Evolutionary conservation across 208 protist genomes (phyloP), one percentile per base, ranked within the genome.

Genomic region (Acanthamoeba triangularis): DNA sequence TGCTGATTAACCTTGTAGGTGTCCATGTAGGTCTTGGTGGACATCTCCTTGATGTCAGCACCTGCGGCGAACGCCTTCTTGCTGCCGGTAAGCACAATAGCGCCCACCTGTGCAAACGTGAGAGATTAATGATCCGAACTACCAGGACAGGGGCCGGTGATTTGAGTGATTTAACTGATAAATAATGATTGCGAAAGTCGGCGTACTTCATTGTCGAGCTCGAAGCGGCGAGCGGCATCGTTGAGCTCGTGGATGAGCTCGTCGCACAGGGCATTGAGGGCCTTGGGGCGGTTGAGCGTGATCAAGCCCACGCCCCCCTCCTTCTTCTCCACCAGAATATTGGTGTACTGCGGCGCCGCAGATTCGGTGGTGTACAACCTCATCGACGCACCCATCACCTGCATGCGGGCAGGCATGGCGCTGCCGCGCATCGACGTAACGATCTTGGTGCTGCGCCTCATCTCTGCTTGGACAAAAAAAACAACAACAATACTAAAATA

Each of bases 41-140:
- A 92, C 99, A 99, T 99, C 87, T 98, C 97, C 96, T 99, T 99
- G 94, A 99, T 99, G 96, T 99, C 99, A 5, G 99, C 99, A 69
- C 99, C 99, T 10, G 99, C 99, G 47, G 99, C 99, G 96, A 99
- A 99, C 1, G 99, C 98, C 65, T 99, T 98, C 16, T 99, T 98
- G 47, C 94, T 98, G 37, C 99, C 99, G 3, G 99, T 99, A 63
- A 99, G 91, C 67, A 99, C 98, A 44, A 99, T 98, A 23, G 96
- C 97, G 95, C 96, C 97, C 65, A 99, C 97, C 59, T 90, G 54
- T 28, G 33, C 20, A 67, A 8, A 1, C 1, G 1, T 30, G 28
- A 67, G 28, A 20, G 18, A 67, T 30, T 67, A 67, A 30, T 67
- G 7, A 67, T 67, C 18, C 18, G 61, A 67, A n/a, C n/a, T n/a